These are phyloP conservation scores for Calocybe indica DNA, from an alignment of 768 basidiomycete genomes.

Conservation along the genomic window DNA sequence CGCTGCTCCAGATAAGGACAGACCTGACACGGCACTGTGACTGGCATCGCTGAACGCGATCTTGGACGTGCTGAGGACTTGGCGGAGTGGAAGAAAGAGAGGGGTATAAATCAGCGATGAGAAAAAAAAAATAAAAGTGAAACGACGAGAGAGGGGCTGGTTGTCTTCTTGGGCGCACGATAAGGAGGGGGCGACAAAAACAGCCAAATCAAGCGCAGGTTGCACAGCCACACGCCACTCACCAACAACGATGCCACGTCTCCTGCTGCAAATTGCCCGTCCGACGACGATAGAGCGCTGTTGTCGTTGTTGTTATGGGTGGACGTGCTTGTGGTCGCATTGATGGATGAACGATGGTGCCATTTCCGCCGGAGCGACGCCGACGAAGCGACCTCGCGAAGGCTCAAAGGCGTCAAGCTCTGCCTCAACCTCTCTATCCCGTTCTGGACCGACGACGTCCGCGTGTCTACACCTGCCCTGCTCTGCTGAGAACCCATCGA, in stretches of 20 bases:
- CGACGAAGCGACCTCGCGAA: conserved; percentile 5
- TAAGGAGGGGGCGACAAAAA: background rate
- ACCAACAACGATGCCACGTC: background rate
- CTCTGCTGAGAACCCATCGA: conserved; percentile 28
- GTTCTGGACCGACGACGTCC: background rate
- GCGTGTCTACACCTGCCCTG: conserved; percentile 10
- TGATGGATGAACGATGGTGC: conserved; percentile 4
- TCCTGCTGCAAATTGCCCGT: background rate
- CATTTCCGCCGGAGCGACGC: background rate
- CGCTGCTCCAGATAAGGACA: conserved; percentile 3
- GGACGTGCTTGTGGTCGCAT: background rate
- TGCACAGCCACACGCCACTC: conserved; percentile 3
- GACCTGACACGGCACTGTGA: conserved; percentile 45
- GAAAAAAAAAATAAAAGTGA: background rate
- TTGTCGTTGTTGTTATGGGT: background rate
- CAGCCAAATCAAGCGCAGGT: background rate
- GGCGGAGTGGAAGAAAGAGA: background rate
- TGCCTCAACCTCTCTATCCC: conserved; percentile 15
- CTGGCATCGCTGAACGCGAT: conserved; percentile 18
- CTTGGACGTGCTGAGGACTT: conserved; percentile 6
- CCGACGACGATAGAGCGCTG: background rate
- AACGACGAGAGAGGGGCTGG: background rate
- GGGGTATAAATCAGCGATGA: conserved; percentile 2
- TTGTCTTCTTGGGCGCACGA: background rate
- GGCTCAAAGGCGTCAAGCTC: conserved; percentile 6